Conservation (phyloP, 176 grass and related monocot genomes). For the Metroxylon sagu region DNA sequence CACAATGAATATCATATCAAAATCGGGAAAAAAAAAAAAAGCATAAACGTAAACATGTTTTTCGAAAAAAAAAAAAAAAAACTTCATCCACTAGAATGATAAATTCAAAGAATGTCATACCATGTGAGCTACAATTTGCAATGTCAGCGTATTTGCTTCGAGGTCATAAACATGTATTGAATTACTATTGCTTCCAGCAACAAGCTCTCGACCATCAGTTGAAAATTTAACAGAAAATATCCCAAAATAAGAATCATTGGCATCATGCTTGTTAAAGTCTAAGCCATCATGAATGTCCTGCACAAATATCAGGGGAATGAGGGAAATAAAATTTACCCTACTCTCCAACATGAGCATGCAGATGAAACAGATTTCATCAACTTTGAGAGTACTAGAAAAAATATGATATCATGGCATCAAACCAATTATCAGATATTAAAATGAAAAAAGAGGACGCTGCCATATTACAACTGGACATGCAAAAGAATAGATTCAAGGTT, state of each 20-base stretch:
- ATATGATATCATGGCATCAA: too few relatives aligned
- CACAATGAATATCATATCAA: too few relatives aligned
- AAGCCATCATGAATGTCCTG: conserved; percentile 85
- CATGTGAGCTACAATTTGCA: conserved; percentile 45
- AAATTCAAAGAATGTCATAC: conserved; percentile 21
- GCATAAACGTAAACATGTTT: too few relatives aligned
- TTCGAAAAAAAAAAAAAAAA: neutral
- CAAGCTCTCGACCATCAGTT: conserved; percentile 73
- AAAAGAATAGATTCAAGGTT: too few relatives aligned
- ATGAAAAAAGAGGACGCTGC: too few relatives aligned
- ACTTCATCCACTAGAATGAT: neutral
- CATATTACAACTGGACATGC: too few relatives aligned
- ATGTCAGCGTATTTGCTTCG: conserved; percentile 60
- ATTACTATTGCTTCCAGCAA: conserved; percentile 58
- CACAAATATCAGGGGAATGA: conserved; percentile 2
- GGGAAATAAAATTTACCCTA: too few relatives aligned
- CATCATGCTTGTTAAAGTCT: conserved; percentile 44
- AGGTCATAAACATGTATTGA: conserved; percentile 95
- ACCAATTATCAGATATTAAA: too few relatives aligned
- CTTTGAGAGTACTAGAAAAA: too few relatives aligned
- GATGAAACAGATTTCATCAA: too few relatives aligned
- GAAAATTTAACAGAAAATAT: conserved; percentile 98
- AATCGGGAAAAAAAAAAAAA: too few relatives aligned
- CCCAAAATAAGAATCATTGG: conserved; percentile 34
- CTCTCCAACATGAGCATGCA: too few relatives aligned